Base-by-base conservation (phyloP, 495 filamentous ascomycete genomes). In the Aspergillus campestris region DNA sequence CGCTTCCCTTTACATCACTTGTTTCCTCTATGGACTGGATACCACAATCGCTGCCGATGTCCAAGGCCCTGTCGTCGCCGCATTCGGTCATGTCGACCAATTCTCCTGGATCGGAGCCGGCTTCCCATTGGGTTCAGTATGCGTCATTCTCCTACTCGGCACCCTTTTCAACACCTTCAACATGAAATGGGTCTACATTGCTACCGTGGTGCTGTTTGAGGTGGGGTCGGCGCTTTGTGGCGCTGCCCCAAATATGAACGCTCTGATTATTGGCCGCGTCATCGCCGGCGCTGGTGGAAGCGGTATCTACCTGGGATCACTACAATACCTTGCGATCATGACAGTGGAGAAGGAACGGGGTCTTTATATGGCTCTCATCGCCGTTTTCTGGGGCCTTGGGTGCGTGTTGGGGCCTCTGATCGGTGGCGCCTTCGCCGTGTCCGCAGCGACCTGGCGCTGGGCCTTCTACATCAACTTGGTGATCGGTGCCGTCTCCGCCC, bases 301-400 rank as follows among this genome's bases (percentile, higher is more conserved):
- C 1, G 74, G 73, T 1, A 71, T 78, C 57, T 81, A 79, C 45
- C 46, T 72, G 2, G 72, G 74, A n/a, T 45, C 56, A 4, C 59
- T 79, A 53, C 71, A 59, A 7, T 52, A 70, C 8, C 31, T 79
- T 8, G 60, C 72, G 0, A 52, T 59, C 13, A 62, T 61, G 10
- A 76, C 72, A 0, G 61, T 60, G 0, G 58, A 60, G 7, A 41
- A 56, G 9, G 73, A 79, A 50, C 62, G 73, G 1, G 64, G 62
- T 1, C 53, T 57, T 6, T 79, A 76, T 40, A 55, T 79, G 12
- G 62, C 61, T 38, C 42, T 66, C 9, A 60, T 58, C 43, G 57
- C 54, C 6, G 30, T 60, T 8, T 38, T 50, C 38, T 80, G 67
- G 65, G 74, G 71, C 14, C 15, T 72, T 8, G 74, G 76, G 6